Base-by-base conservation (phyloP, 2,329 filamentous ascomycete species). In the Verticillium alfalfae region DNA sequence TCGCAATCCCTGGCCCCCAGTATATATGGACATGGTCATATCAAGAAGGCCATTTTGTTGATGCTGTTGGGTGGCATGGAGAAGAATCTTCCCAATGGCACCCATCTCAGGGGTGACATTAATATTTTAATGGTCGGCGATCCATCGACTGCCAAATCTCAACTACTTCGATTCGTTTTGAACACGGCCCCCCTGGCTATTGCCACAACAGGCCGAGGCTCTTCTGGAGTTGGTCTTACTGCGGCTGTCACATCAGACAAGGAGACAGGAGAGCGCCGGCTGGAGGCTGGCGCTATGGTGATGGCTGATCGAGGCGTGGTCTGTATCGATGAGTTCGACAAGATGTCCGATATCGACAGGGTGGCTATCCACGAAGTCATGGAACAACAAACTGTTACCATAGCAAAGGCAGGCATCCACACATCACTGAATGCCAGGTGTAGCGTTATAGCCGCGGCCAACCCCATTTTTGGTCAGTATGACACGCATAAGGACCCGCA, bases 331-430 rank as follows among this genome's bases (percentile, higher is more conserved):
- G 95, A 99, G 72, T 99, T 99, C 68, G 95, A 99, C 80, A 99
- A 99, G 77, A 99, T 99, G 95, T 97, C 93, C 62, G 95, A 99
- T 72, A 89, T 98, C 62, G 95, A 99, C 76, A 88, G 95, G 73
- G 95, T 99, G 4, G 95, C 95, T 56, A 99, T 99, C 69, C 95
- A 99, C 85, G 95, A 99, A 91, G 95, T 99, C 67, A 99, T 99
- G 95, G 95, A 99, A 78, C 95, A 99, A 79, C 95, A 99, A 78
- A 99, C 95, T 0, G 95, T 99, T 64, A 99, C 95, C 15, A 99
- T 99, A 70, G 95, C 95, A 59, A 99, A 99, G 79, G 95, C 95
- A 1, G 95, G 95, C 66, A 99, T 99, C 63, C 95, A 99, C 76
- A 99, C 95, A 0, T 97, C 93, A 2, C 82, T 99, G 63, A 99